These are phyloP conservation scores for Alloteropsis semialata DNA, from an alignment of 176 grass and related monocot genomes.

Conservation along the genomic window DNA sequence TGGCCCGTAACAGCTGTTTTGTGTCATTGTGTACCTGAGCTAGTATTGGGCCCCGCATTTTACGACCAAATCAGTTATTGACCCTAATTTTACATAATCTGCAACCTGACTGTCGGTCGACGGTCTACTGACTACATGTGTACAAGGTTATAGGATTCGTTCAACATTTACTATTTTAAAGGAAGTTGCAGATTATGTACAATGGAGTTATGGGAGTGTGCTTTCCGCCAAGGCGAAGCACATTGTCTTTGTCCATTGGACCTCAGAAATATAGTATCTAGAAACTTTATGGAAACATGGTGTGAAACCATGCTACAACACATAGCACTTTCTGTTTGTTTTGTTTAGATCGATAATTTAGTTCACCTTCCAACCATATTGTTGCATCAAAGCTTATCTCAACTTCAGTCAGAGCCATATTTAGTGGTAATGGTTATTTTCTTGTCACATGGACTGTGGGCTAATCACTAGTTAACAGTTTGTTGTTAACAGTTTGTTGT, in stretches of 20 bases:
- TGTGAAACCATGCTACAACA: background rate
- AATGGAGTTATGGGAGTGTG: no score
- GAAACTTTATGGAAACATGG: background rate
- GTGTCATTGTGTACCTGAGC: background rate
- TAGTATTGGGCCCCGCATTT: background rate
- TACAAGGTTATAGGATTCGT: background rate
- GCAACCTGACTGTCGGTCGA: background rate
- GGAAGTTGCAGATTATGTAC: no score
- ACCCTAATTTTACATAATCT: background rate
- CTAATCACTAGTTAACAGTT: background rate
- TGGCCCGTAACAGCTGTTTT: background rate
- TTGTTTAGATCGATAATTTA: background rate
- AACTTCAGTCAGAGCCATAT: background rate
- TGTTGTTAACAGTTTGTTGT: background rate
- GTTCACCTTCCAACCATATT: background rate
- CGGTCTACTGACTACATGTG: background rate
- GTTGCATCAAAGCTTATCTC: background rate
- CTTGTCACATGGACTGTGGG: background rate
- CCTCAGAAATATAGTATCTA: background rate
- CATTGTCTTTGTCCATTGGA: background rate
- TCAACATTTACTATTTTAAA: no score
- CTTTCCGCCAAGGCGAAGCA: no score
- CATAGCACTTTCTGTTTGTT: background rate
- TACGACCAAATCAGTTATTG: background rate
- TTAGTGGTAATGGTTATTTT: background rate